These are phyloP conservation scores for Apiospora malaysiana DNA, from an alignment of 2,329 filamentous ascomycete species.

Conservation along the genomic window DNA sequence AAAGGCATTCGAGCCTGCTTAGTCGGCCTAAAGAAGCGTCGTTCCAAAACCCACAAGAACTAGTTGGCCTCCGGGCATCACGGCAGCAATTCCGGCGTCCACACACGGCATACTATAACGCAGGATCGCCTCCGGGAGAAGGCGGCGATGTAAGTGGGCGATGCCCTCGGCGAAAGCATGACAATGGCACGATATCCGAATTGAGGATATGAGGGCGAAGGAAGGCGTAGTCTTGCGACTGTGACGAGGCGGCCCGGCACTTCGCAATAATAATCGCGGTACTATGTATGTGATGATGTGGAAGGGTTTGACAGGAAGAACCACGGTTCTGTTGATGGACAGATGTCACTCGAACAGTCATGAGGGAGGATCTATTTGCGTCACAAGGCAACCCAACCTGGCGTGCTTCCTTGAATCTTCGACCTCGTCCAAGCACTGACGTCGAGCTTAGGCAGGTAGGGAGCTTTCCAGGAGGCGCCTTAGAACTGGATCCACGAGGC, in stretches of 20 bases:
- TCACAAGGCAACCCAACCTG: constrained; percentile 8
- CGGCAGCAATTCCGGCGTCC: constrained; percentile 18
- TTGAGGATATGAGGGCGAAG: neutral
- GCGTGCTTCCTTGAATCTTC: neutral
- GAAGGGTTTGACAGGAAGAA: neutral
- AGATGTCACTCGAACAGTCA: constrained; percentile 1
- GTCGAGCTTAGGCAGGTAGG: constrained; percentile 11
- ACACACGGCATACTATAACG: neutral
- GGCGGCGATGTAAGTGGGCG: neutral
- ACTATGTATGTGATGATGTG: neutral
- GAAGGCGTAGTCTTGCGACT: neutral
- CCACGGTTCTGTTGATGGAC: neutral
- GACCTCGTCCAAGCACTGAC: neutral
- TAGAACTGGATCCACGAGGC: constrained; percentile 22
- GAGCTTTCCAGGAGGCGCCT: constrained; percentile 5
- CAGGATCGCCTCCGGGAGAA: neutral
- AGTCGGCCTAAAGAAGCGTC: constrained; percentile 25
- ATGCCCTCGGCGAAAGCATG: neutral
- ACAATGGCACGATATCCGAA: neutral
- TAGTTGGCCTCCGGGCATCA: constrained; percentile 26
- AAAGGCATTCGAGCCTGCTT: constrained; percentile 15
- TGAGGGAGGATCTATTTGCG: constrained; percentile 7
- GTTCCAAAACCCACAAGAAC: constrained; percentile 24
- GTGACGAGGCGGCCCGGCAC: neutral
- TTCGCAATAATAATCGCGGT: neutral